Evolutionary conservation across 2,329 filamentous ascomycete genomes (phyloP).

Genomic region (Alternaria atra): DNA sequence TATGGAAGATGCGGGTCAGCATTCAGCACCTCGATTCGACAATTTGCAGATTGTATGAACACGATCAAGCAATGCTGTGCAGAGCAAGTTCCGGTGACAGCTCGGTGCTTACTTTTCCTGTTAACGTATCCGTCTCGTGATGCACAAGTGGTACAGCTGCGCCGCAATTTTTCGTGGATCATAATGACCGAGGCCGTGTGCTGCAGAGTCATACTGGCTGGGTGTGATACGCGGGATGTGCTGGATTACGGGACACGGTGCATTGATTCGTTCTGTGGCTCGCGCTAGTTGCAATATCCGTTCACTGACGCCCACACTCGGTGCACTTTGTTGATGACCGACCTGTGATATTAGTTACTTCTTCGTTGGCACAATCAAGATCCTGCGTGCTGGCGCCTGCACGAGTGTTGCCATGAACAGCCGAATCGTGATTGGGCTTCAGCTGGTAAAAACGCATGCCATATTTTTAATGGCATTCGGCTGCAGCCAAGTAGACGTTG

Average conservation of each 20-base stretch:
- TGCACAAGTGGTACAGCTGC: conserved; percentile 35
- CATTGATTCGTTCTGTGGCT: conserved; percentile 16
- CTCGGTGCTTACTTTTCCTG: conserved; percentile 34
- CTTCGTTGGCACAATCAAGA: conserved; percentile 7
- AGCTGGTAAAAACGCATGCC: conserved; percentile 14
- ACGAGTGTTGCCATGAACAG: conserved; percentile 6
- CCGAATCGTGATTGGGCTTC: conserved; percentile 2
- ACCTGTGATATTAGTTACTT: conserved; percentile 10
- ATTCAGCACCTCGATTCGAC: conserved; percentile 27
- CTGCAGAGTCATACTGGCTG: conserved; percentile 33
- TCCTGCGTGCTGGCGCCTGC: conserved; percentile 1
- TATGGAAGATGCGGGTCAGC: conserved; percentile 29
- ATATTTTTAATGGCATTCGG: conserved; percentile 22
- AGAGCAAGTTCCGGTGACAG: conserved; percentile 21
- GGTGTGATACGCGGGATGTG: conserved; percentile 40
- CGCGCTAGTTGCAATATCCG: conserved; percentile 18
- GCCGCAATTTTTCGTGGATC: conserved; percentile 28
- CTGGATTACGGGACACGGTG: conserved; percentile 24
- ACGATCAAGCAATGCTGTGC: conserved; percentile 18
- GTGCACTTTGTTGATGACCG: conserved; percentile 6
- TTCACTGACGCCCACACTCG: conserved; percentile 13
- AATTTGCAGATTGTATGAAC: conserved; percentile 24
- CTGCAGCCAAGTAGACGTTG: conserved; percentile 36
- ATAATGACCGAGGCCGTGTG: conserved; percentile 35
- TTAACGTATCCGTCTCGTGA: conserved; percentile 37